Evolutionary conservation across 495 filamentous ascomycete genomes (phyloP), one percentile per base, ranked within the genome.

Genomic region (Podospora pseudopauciseta): DNA sequence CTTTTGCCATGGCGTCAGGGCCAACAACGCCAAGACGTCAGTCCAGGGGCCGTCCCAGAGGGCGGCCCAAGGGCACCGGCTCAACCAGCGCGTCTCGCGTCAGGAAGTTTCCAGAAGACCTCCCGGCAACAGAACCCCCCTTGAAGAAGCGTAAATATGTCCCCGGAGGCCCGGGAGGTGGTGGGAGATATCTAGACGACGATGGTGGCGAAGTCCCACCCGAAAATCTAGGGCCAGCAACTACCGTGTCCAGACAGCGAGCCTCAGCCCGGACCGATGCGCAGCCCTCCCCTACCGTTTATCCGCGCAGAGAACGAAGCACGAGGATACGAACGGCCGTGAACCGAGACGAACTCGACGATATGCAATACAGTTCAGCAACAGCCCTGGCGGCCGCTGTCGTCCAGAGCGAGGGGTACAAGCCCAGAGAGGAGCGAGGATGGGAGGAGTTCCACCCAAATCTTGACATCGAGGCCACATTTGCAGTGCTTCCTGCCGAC

Each of bases 371-470:
- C 67, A 91, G 87, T 71, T 94, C 91, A 19, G 92, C 93, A 23
- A 92, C 93, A 27, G 92, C 92, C 9, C 92, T 92, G 20, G 90
- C 91, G 4, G 90, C 92, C 53, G 92, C 92, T 27, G 86, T 92
- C 27, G 92, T 92, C 61, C 91, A 94, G 70, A 93, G 89, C 68
- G 94, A 97, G 80, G 93, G 93, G 18, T 97, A 97, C 79, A 98
- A 99, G 75, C 95, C 95, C 3, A 85, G 95, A 67, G 95, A 99
- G 77, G 95, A 99, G 79, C 89, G 94, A 65, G 91, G 92, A 16
- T 99, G 94, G 91, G 92, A 96, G 73, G 96, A 98, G 78, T 98
- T 97, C 65, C 95, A 99, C 77, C 93, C 91, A 15, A 90, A 97
- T 72, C 85, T 99, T 44, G 94, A 98, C 77, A 91, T 96, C 67